phyloP scores from a whole-genome alignment of 495 filamentous ascomycete genomes.

The Penicillium coffeae region DNA sequence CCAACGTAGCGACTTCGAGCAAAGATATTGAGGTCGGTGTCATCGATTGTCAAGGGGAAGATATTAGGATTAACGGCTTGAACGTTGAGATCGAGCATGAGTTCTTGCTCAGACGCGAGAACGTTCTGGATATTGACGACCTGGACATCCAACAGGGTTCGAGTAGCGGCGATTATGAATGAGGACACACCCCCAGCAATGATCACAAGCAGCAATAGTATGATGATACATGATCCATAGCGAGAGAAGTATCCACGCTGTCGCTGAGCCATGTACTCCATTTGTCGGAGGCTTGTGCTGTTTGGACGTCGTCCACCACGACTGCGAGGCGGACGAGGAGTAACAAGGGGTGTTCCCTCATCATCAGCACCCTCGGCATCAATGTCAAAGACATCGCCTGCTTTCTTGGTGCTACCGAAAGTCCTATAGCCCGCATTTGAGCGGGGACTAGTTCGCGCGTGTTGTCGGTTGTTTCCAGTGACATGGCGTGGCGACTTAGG shows the following conservation, averaged over 20 bases:
- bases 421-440: slow-evolving; percentile 36
- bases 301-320: slow-evolving; percentile 44
- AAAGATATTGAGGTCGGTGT: slow-evolving; percentile 87
- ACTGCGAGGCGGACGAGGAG: slow-evolving; percentile 53
- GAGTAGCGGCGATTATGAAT: slow-evolving; percentile 88
- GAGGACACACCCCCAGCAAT: slow-evolving; percentile 76
- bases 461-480: slow-evolving; percentile 32
- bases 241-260: slow-evolving; percentile 62
- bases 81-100: slow-evolving; percentile 93
- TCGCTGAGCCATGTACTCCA: slow-evolving; percentile 70
- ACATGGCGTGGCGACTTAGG: slow-evolving; percentile 61
- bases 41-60: slow-evolving; percentile 74
- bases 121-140: slow-evolving; percentile 80
- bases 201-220: slow-evolving; percentile 68
- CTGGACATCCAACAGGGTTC: slow-evolving; percentile 72
- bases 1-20: slow-evolving; percentile 85
- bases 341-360: slow-evolving; percentile 81
- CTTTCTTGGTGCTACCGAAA: slow-evolving; percentile 47
- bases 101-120: slow-evolving; percentile 86
- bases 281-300: slow-evolving; percentile 61
- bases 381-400: slow-evolving; percentile 58
- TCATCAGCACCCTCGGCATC: slow-evolving; percentile 82
- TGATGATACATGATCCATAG: slow-evolving; percentile 74
- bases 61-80: slow-evolving; percentile 87
- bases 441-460: slow-evolving; percentile 32